Evolutionary conservation across 1,139 yeast species (phyloP), one percentile per base, ranked within the genome.

Genomic region (Yamadazyma aaseri): DNA sequence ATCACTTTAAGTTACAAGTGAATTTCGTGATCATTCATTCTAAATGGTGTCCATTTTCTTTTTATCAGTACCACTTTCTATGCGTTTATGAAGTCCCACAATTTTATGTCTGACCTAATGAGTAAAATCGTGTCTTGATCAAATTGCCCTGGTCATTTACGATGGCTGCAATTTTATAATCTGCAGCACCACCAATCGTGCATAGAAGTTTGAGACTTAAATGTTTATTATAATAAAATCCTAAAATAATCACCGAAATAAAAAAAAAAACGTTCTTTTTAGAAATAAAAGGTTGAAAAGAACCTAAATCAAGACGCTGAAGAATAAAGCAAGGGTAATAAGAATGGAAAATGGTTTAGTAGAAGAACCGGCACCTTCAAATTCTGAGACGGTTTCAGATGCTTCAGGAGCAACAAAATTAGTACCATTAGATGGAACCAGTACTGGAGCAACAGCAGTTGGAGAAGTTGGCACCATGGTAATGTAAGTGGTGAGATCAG

Each of bases 391-490:
- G 6, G 17, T n/a, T 20, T 17, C 23, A 3, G 26, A 9, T 4
- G 33, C 11, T 24, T 25, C 32, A n/a, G 31, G 17, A 17, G 31
- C 28, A 26, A 20, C 21, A 26, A 21, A 25, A 26, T 29, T 28
- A 14, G 37, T 15, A 24, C 24, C 27, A 20, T 25, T 15, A 12
- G 13, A 13, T 10, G 31, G 29, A 20, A 26, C 28, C 29, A 29
- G 9, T 14, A 20, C 26, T 20, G 39, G 36, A 5, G 29, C 24
- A 24, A 15, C 17, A 20, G 40, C 18, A 26, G 37, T 23, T 32
- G 40, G 37, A 23, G 32, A 21, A 17, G 28, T 16, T 22, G 75
- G 74, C 40, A 76, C 71, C 54, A 65, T 56, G 32, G 79, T 73
- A 42, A 77, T 68, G 63, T 65, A 69, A 28, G 53, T 51, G 27